These are phyloP conservation scores for Eleusine coracana DNA, from an alignment of 176 grass and related monocot species.

Conservation along the genomic window DNA sequence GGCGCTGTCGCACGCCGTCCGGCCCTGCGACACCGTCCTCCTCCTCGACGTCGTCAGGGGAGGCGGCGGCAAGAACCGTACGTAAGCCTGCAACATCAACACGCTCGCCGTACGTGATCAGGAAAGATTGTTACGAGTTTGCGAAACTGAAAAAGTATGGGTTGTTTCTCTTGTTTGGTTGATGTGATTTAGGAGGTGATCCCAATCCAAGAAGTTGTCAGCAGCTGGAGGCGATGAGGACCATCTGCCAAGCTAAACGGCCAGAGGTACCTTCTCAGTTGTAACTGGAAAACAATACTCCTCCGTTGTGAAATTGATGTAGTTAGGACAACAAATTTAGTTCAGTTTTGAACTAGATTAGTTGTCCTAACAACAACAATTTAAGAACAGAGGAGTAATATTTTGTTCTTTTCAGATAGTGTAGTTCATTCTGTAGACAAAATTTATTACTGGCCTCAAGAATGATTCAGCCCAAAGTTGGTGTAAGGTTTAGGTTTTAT, in stretches of 20 bases:
- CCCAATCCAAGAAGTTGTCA: conserved; percentile 45
- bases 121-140: background rate
- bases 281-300: too few species aligned
- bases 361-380: too few species aligned
- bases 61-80: conserved; percentile 41
- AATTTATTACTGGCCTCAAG: background rate
- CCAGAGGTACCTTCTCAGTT: conserved; percentile 55
- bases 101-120: background rate
- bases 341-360: too few species aligned
- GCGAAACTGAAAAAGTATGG: background rate
- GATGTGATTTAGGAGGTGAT: conserved; percentile 33
- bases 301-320: too few species aligned
- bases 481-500: too few species aligned
- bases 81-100: conserved; percentile 8
- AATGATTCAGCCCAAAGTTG: background rate
- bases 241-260: conserved; percentile 74
- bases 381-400: too few species aligned
- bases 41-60: conserved; percentile 61
- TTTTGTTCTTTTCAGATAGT: too few species aligned
- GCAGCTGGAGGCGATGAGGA: conserved; percentile 69
- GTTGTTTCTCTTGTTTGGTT: background rate
- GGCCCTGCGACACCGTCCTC: conserved; percentile 58
- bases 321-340: too few species aligned
- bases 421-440: too few species aligned
- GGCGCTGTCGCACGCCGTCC: conserved; percentile 76